Evolutionary conservation across 1,139 yeast species (phyloP), one percentile per base, ranked within the genome.

Genomic region (Blastobotrys proliferans): DNA sequence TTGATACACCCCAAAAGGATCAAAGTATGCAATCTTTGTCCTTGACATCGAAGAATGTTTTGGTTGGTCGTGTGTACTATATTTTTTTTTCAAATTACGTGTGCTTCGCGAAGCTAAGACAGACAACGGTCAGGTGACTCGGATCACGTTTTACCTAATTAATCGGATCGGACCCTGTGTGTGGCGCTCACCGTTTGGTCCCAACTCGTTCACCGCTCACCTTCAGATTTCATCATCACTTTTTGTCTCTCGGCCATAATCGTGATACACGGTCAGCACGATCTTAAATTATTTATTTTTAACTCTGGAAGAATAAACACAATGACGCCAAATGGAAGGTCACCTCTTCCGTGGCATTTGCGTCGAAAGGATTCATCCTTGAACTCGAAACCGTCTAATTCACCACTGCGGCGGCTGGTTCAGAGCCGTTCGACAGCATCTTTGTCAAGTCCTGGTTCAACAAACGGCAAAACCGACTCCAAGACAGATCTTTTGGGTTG

Each of bases 1-100:
- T 1, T 77, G 74, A 55, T 74, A 83, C 1, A 83, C 76, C 33
- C 77, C 76, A 58, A 85, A 84, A 0, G 97, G 97, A 60, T 92
- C 97, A 62, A 84, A 87, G 62, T 80, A 88, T 8, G 94, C 88
- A 20, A 83, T 66, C 36, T 61, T 58, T 3, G 79, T 58, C 41
- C 50, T 56, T 32, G 50, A 18, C 44, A 41, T 41, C n/a, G n/a
- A n/a, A n/a, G n/a, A n/a, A n/a, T n/a, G n/a, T n/a, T n/a, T 11
- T 22, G 26, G 11, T 8, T 22, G 26, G 26, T 22, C 11, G 26
- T 22, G n/a, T n/a, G n/a, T n/a, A n/a, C n/a, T n/a, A n/a, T n/a
- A n/a, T n/a, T n/a, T n/a, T n/a, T n/a, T n/a, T n/a, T n/a, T n/a
- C n/a, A n/a, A n/a, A n/a, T n/a, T n/a, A n/a, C n/a, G n/a, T n/a